Evolutionary conservation across 2,329 filamentous ascomycete species (phyloP).

Genomic region (Neoarthrinium moseri): DNA sequence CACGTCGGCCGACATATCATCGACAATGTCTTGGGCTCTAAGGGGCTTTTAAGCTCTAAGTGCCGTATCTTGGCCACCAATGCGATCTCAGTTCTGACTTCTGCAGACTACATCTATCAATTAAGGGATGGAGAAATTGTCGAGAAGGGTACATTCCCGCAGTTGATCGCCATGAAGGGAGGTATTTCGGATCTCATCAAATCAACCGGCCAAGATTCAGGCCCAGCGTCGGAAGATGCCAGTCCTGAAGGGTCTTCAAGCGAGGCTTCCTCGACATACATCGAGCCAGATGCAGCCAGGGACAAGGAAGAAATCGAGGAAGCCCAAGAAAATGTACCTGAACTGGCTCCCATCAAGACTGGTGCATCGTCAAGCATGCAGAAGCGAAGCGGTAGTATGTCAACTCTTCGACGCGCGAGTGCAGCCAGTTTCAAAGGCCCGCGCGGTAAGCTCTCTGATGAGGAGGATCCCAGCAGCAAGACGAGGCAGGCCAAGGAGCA

Average conservation of each 20-base stretch:
- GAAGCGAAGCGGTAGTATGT: slow-evolving; percentile 66
- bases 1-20: slow-evolving; percentile 95
- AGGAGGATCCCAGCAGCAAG: slow-evolving; percentile 73
- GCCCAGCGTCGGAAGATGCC: slow-evolving; percentile 31
- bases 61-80: slow-evolving; percentile 94
- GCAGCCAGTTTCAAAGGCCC: slow-evolving; percentile 87
- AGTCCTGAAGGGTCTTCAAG: slow-evolving; percentile 51
- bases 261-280: slow-evolving; percentile 54
- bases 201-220: slow-evolving; percentile 63
- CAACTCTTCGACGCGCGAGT: slow-evolving; percentile 84
- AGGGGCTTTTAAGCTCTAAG: slow-evolving; percentile 79
- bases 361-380: slow-evolving; percentile 48
- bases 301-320: slow-evolving; percentile 72
- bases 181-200: slow-evolving; percentile 82
- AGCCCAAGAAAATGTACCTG: slow-evolving; percentile 72
- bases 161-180: slow-evolving; percentile 91
- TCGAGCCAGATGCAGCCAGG: slow-evolving; percentile 48
- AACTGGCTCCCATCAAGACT: slow-evolving; percentile 72
- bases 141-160: slow-evolving; percentile 86
- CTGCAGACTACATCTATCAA: slow-evolving; percentile 85
- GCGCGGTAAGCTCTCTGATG: slow-evolving; percentile 79
- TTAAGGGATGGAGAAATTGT: slow-evolving; percentile 79
- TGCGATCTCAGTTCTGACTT: slow-evolving; percentile 84
- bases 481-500: slow-evolving; percentile 86
- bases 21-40: slow-evolving; percentile 84